Evolutionary conservation across 139 green algal genomes (phyloP).

Genomic region (Tetradesmus lagerheimii): DNA sequence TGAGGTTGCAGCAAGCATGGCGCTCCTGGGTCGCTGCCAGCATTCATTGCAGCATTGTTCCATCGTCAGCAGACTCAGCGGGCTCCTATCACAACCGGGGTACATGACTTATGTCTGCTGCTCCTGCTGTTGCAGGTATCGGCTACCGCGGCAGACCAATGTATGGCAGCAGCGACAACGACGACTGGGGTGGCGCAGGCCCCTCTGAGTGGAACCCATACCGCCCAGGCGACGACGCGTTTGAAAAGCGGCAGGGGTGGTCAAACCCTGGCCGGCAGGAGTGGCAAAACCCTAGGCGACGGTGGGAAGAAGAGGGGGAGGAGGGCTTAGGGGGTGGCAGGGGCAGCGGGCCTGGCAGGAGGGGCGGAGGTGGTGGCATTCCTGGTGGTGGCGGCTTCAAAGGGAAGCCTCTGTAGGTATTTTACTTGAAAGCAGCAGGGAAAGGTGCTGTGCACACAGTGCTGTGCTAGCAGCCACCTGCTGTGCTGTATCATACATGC

Average conservation of each 20-base stretch:
- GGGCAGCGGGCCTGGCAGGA: not conserved
- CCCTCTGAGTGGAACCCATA: slow-evolving; percentile 24
- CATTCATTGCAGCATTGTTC: too few species aligned
- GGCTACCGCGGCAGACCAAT: not conserved
- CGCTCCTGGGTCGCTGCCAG: too few species aligned
- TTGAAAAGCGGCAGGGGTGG: slow-evolving; percentile 35
- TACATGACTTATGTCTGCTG: not conserved
- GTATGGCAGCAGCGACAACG: not conserved
- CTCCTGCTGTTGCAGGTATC: not conserved
- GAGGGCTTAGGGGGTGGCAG: slow-evolving; percentile 22
- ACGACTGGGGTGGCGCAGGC: not conserved
- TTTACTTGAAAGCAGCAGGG: not conserved
- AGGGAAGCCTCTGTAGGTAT: slow-evolving; percentile 17
- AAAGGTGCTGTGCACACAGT: not conserved
- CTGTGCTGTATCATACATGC: not conserved
- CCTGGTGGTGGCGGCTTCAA: slow-evolving; percentile 21
- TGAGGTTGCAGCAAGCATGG: too few species aligned
- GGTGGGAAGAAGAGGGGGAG: slow-evolving; percentile 14
- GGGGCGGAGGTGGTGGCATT: not conserved
- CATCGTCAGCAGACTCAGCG: too few species aligned
- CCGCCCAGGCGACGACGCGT: slow-evolving; percentile 24
- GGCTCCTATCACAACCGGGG: too few species aligned
- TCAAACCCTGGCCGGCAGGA: slow-evolving; percentile 34
- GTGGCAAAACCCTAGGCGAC: slow-evolving; percentile 32
- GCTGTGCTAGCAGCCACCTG: not conserved